A percentile compares a stretch with the other conserved stretches of the same genome.
These are phyloP conservation scores for Talaromyces ruber DNA, from an alignment of 495 filamentous ascomycete species.

Conservation along the genomic window DNA sequence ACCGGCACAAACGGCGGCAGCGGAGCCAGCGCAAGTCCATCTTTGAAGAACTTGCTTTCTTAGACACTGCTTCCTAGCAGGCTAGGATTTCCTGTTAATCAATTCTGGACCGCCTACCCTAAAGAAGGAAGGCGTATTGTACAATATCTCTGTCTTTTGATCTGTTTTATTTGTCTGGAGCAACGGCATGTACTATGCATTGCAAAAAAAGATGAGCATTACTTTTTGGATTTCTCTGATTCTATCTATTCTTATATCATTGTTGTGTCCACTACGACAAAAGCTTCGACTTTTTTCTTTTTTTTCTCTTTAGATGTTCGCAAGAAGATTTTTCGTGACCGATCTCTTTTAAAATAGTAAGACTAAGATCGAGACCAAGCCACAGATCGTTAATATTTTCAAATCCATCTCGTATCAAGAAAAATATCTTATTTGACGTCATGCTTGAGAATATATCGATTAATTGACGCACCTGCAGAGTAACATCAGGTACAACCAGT, in stretches of 20 bases:
- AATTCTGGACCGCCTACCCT: not conserved
- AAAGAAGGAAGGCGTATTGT: not conserved
- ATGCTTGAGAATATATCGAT: not conserved
- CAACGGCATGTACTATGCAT: not conserved
- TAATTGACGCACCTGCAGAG: not conserved
- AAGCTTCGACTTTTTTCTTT: not conserved
- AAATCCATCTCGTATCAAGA: not conserved
- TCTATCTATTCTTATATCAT: not conserved
- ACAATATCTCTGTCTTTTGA: not conserved
- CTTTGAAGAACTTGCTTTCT: slow-evolving; percentile 64
- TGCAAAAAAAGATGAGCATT: not conserved
- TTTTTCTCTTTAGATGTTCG: not conserved
- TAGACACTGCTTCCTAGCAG: slow-evolving; percentile 14
- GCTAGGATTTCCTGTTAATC: not conserved
- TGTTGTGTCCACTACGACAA: not conserved
- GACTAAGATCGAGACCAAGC: not conserved
- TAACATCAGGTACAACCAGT: not conserved
- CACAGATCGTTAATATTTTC: not conserved
- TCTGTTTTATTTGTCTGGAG: not conserved
- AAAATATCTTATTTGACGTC: not conserved
- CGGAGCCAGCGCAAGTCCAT: slow-evolving; percentile 68
- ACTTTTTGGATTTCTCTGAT: not conserved
- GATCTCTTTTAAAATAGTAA: not conserved
- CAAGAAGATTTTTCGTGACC: not conserved
- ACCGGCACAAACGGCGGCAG: slow-evolving; percentile 6